Evolutionary conservation across 306 rosid genomes (phyloP).

Genomic region (Vigna reflexopilosa): DNA sequence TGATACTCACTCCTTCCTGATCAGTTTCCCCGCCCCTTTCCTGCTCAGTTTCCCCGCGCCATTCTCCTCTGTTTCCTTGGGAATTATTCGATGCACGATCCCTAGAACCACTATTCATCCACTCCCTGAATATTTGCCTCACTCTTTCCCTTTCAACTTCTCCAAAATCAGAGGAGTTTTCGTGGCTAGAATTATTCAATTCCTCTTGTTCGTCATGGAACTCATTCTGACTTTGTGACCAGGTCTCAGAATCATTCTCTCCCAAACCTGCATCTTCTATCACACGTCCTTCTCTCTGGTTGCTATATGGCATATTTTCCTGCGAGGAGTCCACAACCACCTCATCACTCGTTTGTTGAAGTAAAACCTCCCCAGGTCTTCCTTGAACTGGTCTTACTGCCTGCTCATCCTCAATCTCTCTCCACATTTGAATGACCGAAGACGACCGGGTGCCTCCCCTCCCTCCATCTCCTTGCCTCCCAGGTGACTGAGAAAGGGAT

Average conservation of each 20-base stretch:
- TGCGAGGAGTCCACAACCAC: constrained; percentile 52
- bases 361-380: constrained; percentile 63
- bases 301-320: constrained; percentile 48
- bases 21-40: constrained; percentile 84
- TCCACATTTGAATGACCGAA: constrained; percentile 78
- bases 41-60: constrained; percentile 90
- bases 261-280: constrained; percentile 60
- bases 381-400: constrained; percentile 67
- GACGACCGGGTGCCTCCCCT: constrained; percentile 69
- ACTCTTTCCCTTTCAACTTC: constrained; percentile 92
- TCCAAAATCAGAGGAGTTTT: constrained; percentile 71
- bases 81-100: constrained; percentile 59
- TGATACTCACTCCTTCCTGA: constrained; percentile 85
- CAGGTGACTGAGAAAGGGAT: constrained; percentile 67
- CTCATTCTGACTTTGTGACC: constrained; percentile 73
- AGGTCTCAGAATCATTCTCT: constrained; percentile 73
- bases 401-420: constrained; percentile 88
- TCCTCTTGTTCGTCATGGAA: constrained; percentile 72
- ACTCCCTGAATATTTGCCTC: constrained; percentile 85
- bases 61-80: constrained; percentile 66
- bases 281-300: constrained; percentile 46
- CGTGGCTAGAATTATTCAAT: constrained; percentile 62
- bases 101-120: constrained; percentile 78
- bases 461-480: constrained; percentile 64
- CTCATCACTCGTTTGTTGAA: constrained; percentile 62